phyloP scores from a whole-genome alignment of 345 rosid species.

The Carallia pectinifolia region DNA sequence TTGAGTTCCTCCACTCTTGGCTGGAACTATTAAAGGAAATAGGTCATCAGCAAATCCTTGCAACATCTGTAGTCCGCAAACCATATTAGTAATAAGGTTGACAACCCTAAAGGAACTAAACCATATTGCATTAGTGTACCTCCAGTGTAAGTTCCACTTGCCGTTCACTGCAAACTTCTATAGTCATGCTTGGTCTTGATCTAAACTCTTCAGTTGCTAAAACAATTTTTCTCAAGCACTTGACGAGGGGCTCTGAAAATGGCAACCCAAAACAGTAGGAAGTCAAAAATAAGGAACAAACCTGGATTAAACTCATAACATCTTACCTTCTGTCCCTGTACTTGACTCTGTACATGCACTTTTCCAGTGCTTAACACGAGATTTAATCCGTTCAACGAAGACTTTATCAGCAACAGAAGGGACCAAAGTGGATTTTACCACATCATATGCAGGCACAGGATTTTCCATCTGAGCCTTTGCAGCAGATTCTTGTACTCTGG shows the following conservation, averaged over 20 bases:
- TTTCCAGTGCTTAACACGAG: conserved; percentile 73
- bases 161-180: conserved; percentile 83
- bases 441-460: conserved; percentile 38
- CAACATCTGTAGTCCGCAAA: conserved; percentile 51
- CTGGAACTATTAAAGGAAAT: conserved; percentile 65
- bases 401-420: conserved; percentile 67
- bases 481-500: conserved; percentile 72
- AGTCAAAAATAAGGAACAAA: conserved; percentile 10
- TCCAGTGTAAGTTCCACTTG: conserved; percentile 67
- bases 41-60: conserved; percentile 56
- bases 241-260: conserved; percentile 53
- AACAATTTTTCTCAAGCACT: conserved; percentile 56
- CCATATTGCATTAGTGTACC: conserved; percentile 40
- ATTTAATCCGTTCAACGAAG: conserved; percentile 59
- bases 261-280: conserved; percentile 9
- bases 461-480: conserved; percentile 55
- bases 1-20: conserved; percentile 69
- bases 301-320: background rate
- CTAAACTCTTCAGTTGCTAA: conserved; percentile 52
- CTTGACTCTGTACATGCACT: conserved; percentile 41
- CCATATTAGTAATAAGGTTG: background rate
- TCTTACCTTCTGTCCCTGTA: conserved; percentile 48
- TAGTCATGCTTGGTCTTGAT: conserved; percentile 70
- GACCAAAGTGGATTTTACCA: conserved; percentile 36
- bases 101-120: background rate